Base-by-base conservation (phyloP, 768 basidiomycete genomes). In the Psilocybe cubensis region DNA sequence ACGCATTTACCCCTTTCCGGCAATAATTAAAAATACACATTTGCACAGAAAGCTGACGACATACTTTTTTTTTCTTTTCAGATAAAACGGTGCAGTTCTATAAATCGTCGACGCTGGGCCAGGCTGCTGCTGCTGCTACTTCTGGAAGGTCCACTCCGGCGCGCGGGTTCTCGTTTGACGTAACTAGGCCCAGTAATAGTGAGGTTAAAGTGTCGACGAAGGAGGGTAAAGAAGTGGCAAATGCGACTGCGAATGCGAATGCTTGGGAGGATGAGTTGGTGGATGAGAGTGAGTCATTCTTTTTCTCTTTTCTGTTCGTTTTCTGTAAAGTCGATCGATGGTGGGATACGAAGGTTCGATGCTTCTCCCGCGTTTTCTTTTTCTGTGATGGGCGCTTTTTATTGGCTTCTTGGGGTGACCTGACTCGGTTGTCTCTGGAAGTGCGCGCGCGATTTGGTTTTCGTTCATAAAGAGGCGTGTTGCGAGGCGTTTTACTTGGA, bases 11-110 rank as follows among this genome's bases (percentile, higher is more conserved):
- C 28, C 20, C 27, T 28, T 25, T 25, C 23, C 17, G 45, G 45
- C 27, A 25, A 25, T 14, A n/a, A 9, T 17, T 21, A 27, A 46
- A 24, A 25, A 11, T 46, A 46, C n/a, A 21, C 20, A 46, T 12
- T 11, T 17, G 9, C 24, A 25, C 24, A 28, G 12, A 12, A 25
- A 3, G 24, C 9, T n/a, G 45, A 46, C n/a, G 31, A 18, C 3
- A 43, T 21, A 24, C 17, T 40, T 20, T 18, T n/a, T 7, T 21
- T 25, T 25, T 20, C 40, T 50, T n/a, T 46, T 38, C 59, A 91
- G 89, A 88, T 66, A 88, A 87, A 72, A 87, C 87, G 0, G 68
- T 88, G 57, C 83, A 81, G 43, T 70, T 89, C 48, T 88, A 82
- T 76, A 91, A 89, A 67, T 81, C 85, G 2, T 85, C 88, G 1